Conservation (phyloP, 2,329 filamentous ascomycete species). For the Talaromyces sp. region DNA sequence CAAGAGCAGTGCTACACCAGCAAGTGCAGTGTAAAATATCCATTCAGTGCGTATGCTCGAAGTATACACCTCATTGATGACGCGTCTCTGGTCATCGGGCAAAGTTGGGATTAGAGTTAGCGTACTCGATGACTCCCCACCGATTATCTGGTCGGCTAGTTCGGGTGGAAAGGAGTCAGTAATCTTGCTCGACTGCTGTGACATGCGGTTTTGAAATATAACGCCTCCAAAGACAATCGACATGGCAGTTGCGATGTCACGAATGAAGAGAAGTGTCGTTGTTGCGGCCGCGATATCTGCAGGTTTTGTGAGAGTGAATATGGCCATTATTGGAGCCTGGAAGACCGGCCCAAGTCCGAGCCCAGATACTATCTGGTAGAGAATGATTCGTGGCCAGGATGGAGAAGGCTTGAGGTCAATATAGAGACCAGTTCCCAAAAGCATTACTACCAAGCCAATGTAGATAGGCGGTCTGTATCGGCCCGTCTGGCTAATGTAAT, state of each 20-base stretch:
- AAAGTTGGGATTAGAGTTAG: neutral
- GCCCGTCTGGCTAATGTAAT: neutral
- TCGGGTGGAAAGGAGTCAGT: neutral
- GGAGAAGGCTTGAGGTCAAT: neutral
- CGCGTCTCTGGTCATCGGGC: neutral
- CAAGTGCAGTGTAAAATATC: constrained; percentile 1
- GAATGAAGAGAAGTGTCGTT: neutral
- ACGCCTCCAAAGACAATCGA: neutral
- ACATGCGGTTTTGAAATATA: neutral
- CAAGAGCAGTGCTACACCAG: neutral
- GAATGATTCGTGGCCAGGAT: neutral
- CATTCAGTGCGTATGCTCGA: neutral
- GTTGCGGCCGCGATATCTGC: neutral
- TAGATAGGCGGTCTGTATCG: neutral
- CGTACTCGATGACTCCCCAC: neutral
- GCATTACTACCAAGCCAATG: neutral
- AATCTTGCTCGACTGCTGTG: neutral
- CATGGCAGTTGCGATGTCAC: neutral
- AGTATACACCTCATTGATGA: neutral
- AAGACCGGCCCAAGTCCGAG: neutral
- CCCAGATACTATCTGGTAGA: neutral
- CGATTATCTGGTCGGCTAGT: neutral
- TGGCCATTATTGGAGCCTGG: constrained; percentile 1
- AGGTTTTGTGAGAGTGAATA: neutral
- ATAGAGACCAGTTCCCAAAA: neutral